Evolutionary conservation across 1,139 yeast species (phyloP), one percentile per base, ranked within the genome.

Genomic region (Saccharomyces pastorianus): DNA sequence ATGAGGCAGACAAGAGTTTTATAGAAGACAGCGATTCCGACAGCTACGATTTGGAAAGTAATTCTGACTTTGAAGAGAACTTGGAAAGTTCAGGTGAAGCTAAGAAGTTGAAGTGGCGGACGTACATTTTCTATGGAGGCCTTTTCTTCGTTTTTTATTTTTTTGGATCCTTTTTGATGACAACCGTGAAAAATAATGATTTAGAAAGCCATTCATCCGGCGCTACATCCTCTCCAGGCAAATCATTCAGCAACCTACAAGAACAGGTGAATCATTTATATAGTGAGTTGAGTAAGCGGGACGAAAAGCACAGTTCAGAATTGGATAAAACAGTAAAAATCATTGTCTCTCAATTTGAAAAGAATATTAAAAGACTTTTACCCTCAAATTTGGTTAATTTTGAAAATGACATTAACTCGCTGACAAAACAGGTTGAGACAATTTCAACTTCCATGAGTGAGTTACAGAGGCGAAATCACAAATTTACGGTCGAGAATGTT

Each of bases 341-440:
- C 28, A 60, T 66, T 0, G 62, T 68, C 26, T 56, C 63, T 26
- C 70, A 66, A 53, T 64, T 68, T 51, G 72, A 68, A 49, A 65
- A 64, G 53, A 66, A 65, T 51, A 61, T 68, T 28, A 67, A 64
- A 49, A 61, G 60, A 26, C 46, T 65, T 17, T 47, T 68, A n/a
- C 70, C 71, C 5, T 50, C 59, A 8, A 63, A 65, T 53, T 38
- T 61, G 27, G 54, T 55, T 23, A 54, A 54, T 31, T 51, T 61
- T 28, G 58, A 57, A 46, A 46, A 46, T 26, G 55, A 53, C 27
- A 47, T 56, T 32, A 58, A 54, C 25, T 51, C 55, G 20, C 46
- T 56, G 46, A 56, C 56, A 3, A 50, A 53, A 29, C 53, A 46
- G 29, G 29, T 51, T 5, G 31, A 51, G 13, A 17, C 31, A 11